Conservation (phyloP, 306 rosid species). For the Fragaria iinumae region DNA sequence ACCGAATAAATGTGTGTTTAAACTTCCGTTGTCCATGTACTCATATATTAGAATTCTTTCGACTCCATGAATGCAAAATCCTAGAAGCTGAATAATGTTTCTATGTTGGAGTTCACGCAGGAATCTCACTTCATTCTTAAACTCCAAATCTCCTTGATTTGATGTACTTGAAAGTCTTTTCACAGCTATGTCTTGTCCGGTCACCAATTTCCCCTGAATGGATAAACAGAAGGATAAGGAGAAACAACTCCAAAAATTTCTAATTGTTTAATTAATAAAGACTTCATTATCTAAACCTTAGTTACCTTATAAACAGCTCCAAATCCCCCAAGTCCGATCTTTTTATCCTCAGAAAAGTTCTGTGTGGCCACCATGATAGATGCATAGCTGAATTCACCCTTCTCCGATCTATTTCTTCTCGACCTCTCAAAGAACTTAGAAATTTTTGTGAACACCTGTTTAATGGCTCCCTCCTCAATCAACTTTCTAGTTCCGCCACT, state of each 20-base stretch:
- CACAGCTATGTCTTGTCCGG: neutral
- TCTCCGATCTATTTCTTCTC: neutral
- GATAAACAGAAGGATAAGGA: neutral
- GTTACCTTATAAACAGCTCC: slow-evolving; percentile 1
- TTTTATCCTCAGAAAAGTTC: neutral
- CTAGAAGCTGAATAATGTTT: neutral
- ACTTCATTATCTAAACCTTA: neutral
- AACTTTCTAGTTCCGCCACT: neutral
- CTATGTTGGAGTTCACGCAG: neutral
- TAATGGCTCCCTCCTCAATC: neutral
- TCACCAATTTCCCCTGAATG: neutral
- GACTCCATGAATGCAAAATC: neutral
- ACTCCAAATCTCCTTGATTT: neutral
- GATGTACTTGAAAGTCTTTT: neutral
- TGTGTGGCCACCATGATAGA: slow-evolving; percentile 7
- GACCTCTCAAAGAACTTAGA: neutral
- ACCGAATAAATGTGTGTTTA: neutral
- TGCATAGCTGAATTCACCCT: neutral
- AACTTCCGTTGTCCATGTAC: neutral
- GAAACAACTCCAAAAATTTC: neutral
- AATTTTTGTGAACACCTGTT: neutral
- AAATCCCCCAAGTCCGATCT: neutral
- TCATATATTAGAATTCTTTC: neutral
- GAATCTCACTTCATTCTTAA: neutral
- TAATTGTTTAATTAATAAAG: neutral